Base-by-base conservation (phyloP, 352 stramenopile genomes). In the Phytophthora ohioensis region DNA sequence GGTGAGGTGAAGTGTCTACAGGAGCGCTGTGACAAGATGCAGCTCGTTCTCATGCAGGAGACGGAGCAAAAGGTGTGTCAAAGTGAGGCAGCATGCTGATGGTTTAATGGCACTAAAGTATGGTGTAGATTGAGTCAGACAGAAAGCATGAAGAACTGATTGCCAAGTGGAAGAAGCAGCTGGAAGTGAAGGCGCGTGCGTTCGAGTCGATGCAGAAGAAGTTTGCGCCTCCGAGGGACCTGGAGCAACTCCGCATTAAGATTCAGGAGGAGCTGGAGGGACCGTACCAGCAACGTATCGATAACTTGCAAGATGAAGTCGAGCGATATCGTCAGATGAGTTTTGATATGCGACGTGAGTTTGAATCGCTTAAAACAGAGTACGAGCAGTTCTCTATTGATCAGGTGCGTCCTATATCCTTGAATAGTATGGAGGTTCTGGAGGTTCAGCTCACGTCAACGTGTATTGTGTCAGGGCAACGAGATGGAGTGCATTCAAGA, bases 201-300 rank as follows among this genome's bases (percentile, higher is more conserved):
- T 95, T 97, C 42, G 90, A 94, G 57, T 84, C 73, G 36, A 70
- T 97, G 52, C 88, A 97, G 71, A 88, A 90, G 59, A 92, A 93
- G 58, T 89, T 95, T 12, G 88, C 90, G 11, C 87, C 87, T 17
- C 90, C 87, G 7, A 84, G 85, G 32, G 90, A 95, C 62, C 73
- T 97, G 30, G 87, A 95, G 47, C 84, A 95, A 72, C 72, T 95
- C 12, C 80, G 87, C 3, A 82, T 93, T 35, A 88, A 91, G 61
- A 94, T 95, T 53, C 88, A 95, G 54, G 84, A 92, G 32, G 87
- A 97, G 58, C 69, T 95, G 34, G 88, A 97, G 41, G 83, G 82
- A 4, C 84, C 87, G 17, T 84, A 95, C 36, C 85, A 86, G 53
- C 84, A 92, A 52, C 84, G 85, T 3, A 76, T 93, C 7, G 76